Conservation (phyloP, 164 flowering plant genomes). For the Piper betle region DNA sequence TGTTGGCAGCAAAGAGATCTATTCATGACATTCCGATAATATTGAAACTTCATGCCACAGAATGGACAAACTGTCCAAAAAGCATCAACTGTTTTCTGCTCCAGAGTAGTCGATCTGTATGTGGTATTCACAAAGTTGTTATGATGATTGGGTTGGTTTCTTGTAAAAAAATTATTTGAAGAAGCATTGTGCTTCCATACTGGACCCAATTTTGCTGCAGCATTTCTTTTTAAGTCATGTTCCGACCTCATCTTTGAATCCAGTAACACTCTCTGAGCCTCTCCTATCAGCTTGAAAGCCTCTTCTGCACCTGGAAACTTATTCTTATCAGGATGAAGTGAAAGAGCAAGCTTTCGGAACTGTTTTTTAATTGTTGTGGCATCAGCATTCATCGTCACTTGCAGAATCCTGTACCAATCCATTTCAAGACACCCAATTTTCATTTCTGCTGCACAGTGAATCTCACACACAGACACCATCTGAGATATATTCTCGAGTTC, state of each 20-base stretch:
- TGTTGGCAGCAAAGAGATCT: conserved; percentile 18
- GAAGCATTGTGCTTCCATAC: conserved; percentile 16
- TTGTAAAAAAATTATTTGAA: background rate
- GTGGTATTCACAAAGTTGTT: background rate
- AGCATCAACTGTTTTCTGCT: conserved; percentile 14
- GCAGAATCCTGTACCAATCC: conserved; percentile 79
- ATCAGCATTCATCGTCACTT: conserved; percentile 47
- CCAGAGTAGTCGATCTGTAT: conserved; percentile 5
- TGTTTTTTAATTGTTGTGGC: conserved; percentile 65
- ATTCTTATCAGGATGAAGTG: conserved; percentile 86
- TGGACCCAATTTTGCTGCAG: conserved; percentile 4
- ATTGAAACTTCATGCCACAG: conserved; percentile 21
- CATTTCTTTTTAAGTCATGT: conserved; percentile 36
- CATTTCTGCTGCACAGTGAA: conserved; percentile 55
- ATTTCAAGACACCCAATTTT: conserved; percentile 33
- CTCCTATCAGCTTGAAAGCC: conserved; percentile 74
- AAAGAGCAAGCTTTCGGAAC: conserved; percentile 60
- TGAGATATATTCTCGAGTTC: conserved; percentile 51
- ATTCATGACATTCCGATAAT: conserved; percentile 16
- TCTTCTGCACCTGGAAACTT: conserved; percentile 73
- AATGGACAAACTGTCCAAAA: conserved; percentile 30
- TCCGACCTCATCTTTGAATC: conserved; percentile 29
- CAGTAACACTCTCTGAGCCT: conserved; percentile 55
- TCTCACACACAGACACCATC: conserved; percentile 65
- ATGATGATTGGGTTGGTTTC: background rate